Conservation (phyloP, 805 yeast genomes). For the Kodamaea jinghongensis region DNA sequence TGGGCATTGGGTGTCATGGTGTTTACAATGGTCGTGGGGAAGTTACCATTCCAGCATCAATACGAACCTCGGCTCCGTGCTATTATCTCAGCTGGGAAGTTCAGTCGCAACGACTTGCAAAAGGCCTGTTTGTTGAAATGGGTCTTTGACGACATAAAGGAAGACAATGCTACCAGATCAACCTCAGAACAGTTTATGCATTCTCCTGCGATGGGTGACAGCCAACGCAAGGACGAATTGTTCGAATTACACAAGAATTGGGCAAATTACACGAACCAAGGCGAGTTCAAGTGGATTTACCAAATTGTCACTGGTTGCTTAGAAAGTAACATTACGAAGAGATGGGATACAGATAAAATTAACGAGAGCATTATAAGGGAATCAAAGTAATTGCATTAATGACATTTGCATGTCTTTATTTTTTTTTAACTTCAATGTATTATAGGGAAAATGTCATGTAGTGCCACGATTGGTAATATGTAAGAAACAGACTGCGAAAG, state of each 20-base stretch:
- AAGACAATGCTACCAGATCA: slow-evolving; percentile 6
- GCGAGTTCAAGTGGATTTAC: slow-evolving; percentile 26
- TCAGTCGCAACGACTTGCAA: slow-evolving; percentile 46
- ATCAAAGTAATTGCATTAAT: no score
- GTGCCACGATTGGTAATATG: no score
- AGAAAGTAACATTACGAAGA: slow-evolving; percentile 45
- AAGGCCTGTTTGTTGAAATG: slow-evolving; percentile 37
- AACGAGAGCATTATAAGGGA: neutral
- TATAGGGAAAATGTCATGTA: no score
- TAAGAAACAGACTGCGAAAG: no score
- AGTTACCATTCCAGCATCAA: slow-evolving; percentile 79
- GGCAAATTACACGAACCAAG: slow-evolving; percentile 16
- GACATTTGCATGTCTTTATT: no score
- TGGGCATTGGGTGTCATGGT: slow-evolving; percentile 89
- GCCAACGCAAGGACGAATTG: slow-evolving; percentile 17
- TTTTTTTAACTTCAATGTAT: no score
- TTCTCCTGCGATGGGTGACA: slow-evolving; percentile 18
- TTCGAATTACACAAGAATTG: slow-evolving; percentile 17
- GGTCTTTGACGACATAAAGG: slow-evolving; percentile 18
- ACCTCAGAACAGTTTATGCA: slow-evolving; percentile 2
- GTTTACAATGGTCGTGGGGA: slow-evolving; percentile 70
- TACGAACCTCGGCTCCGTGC: slow-evolving; percentile 77
- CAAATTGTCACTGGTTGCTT: slow-evolving; percentile 53
- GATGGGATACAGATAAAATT: slow-evolving; percentile 50
- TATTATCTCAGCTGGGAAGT: slow-evolving; percentile 66